Evolutionary conservation across 2,329 filamentous ascomycete genomes (phyloP), one percentile per base, ranked within the genome.

Genomic region (Ophiostoma quercus): DNA sequence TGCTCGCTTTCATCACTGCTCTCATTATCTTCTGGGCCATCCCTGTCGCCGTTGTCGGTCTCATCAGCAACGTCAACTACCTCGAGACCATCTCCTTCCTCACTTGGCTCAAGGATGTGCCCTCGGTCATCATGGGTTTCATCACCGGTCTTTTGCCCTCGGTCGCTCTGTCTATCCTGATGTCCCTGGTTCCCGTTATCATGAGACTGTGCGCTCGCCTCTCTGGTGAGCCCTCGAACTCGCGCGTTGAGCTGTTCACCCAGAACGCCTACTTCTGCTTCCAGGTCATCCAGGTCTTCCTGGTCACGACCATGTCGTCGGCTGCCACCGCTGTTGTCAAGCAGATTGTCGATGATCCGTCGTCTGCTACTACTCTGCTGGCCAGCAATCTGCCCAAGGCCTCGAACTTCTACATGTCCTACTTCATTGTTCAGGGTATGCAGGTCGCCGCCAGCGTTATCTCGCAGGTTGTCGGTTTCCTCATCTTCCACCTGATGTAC

Each of bases 401-500:
- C 0, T 94, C 93, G 72, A 98, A 96, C 80, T 96, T 98, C 77
- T 99, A 97, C 79, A 89, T 98, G 25, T 92, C 90, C 0, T 99
- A 98, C 80, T 96, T 99, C 74, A 87, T 98, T 41, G 87, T 99
- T 2, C 95, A 98, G 79, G 96, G 94, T 43, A 79, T 98, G 71
- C 90, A 89, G 1, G 88, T 94, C 72, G 90, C 92, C 3, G 85
- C 92, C 0, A 86, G 89, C 66, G 86, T 91, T 1, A 79, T 98
- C 5, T 83, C 96, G 2, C 92, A 96, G 74, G 77, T 84, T 0
- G 80, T 83, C 16, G 92, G 92, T 19, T 84, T 98, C 67, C 79
- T 94, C 66, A 79, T 96, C 39, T 91, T 90, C 76, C 87, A 88
- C 67, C 77, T 96, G 6, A 82, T 94, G 66, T 92, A 93, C 78